Conservation (phyloP, 768 basidiomycete genomes). For the Trametes cingulata region DNA sequence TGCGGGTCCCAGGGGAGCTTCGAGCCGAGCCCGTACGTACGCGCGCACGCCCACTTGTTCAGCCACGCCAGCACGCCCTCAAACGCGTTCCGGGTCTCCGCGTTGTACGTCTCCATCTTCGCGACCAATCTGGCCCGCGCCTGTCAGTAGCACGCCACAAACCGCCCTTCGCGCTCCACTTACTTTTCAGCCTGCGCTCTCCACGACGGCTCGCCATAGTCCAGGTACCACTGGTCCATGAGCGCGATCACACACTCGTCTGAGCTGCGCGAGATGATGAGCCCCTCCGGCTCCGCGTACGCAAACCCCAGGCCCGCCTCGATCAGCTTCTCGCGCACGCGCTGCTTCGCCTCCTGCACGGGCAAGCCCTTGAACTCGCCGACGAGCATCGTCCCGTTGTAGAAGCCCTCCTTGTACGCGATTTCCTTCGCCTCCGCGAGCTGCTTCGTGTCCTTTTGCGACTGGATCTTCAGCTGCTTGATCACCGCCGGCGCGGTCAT, state of each 20-base stretch:
- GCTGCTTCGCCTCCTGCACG: constrained; percentile 90
- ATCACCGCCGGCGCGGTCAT: constrained; percentile 83
- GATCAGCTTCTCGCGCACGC: constrained; percentile 85
- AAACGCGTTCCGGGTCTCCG: constrained; percentile 92
- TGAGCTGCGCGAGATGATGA: constrained; percentile 86
- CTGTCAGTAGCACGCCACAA: background rate
- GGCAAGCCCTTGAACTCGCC: constrained; percentile 88
- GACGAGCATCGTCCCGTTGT: constrained; percentile 86
- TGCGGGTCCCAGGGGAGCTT: constrained; percentile 96
- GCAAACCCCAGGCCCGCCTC: constrained; percentile 74
- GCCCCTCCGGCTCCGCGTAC: constrained; percentile 94
- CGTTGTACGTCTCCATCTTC: constrained; percentile 86
- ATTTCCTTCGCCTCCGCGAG: constrained; percentile 96
- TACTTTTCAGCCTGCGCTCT: constrained; percentile 81
- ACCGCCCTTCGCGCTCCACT: constrained; percentile 28
- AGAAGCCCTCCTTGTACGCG: constrained; percentile 98
- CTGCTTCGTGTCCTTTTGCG: constrained; percentile 91
- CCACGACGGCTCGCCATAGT: constrained; percentile 94
- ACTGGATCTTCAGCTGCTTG: constrained; percentile 90
- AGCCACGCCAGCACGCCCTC: constrained; percentile 93
- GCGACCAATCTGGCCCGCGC: constrained; percentile 59
- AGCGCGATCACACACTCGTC: constrained; percentile 98
- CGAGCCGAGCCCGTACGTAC: constrained; percentile 94
- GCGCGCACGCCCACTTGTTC: constrained; percentile 99
- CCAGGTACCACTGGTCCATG: constrained; percentile 99